Conservation (phyloP, 371 early-diverging fungal species). For the Polyrhizophydium stewartii region DNA sequence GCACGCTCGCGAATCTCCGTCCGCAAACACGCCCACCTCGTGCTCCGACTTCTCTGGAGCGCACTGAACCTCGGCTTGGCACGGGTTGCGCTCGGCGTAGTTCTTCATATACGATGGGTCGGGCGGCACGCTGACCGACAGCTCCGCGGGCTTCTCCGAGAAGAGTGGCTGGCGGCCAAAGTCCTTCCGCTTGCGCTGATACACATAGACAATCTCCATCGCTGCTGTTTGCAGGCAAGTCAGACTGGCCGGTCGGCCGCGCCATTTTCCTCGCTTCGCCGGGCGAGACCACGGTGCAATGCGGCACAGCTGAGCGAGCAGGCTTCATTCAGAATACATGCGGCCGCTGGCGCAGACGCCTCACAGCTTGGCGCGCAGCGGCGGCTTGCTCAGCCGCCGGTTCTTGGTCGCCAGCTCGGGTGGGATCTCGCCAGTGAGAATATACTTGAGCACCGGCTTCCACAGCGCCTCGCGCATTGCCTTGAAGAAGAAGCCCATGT, state of each 20-base stretch:
- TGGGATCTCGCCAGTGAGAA: neutral
- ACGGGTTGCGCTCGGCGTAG: constrained; percentile 44
- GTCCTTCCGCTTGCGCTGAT: constrained; percentile 48
- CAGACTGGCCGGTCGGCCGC: too few species aligned
- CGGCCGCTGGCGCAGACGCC: too few species aligned
- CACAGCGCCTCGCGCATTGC: neutral
- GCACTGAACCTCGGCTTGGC: constrained; percentile 37
- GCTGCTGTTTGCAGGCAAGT: too few species aligned
- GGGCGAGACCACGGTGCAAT: too few species aligned
- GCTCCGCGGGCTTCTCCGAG: constrained; percentile 31
- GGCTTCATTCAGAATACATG: too few species aligned
- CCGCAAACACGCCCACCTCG: constrained; percentile 29
- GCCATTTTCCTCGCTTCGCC: too few species aligned
- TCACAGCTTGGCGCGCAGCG: too few species aligned
- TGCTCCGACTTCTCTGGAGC: constrained; percentile 53
- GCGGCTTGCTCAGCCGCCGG: too few species aligned
- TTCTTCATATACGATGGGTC: constrained; percentile 40
- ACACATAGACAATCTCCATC: constrained; percentile 59
- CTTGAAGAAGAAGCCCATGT: neutral
- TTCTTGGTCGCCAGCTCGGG: too few species aligned
- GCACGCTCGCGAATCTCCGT: too few species aligned
- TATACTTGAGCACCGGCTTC: neutral
- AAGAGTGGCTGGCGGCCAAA: constrained; percentile 51
- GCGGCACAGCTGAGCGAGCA: too few species aligned
- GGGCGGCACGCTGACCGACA: constrained; percentile 30